Conservation (phyloP, 805 yeast species). For the Spathaspora hagerdaliae region DNA sequence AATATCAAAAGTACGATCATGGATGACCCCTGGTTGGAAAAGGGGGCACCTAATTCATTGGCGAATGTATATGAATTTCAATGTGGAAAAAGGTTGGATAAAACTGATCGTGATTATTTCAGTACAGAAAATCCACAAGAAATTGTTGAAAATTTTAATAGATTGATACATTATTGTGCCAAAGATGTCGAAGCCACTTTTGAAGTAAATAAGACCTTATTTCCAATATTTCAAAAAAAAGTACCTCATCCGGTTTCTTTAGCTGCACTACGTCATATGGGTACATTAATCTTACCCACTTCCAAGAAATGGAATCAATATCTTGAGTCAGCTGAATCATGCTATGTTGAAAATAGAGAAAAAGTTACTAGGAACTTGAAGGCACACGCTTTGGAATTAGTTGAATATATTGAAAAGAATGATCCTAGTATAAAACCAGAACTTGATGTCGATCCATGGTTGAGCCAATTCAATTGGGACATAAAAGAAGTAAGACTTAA, state of each 20-base stretch:
- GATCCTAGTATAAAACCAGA: conserved; percentile 20
- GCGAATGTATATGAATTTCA: conserved; percentile 77
- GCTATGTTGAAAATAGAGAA: conserved; percentile 55
- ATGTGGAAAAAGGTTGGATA: conserved; percentile 65
- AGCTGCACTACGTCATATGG: conserved; percentile 75
- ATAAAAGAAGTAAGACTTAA: conserved; percentile 55
- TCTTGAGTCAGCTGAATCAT: conserved; percentile 60
- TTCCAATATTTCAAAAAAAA: conserved; percentile 60
- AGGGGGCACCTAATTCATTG: conserved; percentile 74
- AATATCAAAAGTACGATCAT: conserved; percentile 5
- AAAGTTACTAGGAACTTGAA: conserved; percentile 57
- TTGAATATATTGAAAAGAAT: conserved; percentile 35
- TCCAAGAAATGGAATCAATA: conserved; percentile 70
- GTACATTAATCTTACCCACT: conserved; percentile 76
- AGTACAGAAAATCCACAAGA: conserved; percentile 48
- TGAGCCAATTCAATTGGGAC: conserved; percentile 86
- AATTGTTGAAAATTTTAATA: conserved; percentile 53
- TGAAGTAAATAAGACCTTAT: conserved; percentile 59
- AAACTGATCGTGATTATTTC: conserved; percentile 64
- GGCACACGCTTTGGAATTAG: conserved; percentile 57
- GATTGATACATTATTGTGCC: conserved; percentile 77
- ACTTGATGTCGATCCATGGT: conserved; percentile 77
- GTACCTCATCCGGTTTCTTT: conserved; percentile 95
- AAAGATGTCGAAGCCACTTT: conserved; percentile 76
- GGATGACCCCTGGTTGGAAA: conserved; percentile 82